phyloP scores from a whole-genome alignment of 305 asterid species.

The Fraxinus latifolia region DNA sequence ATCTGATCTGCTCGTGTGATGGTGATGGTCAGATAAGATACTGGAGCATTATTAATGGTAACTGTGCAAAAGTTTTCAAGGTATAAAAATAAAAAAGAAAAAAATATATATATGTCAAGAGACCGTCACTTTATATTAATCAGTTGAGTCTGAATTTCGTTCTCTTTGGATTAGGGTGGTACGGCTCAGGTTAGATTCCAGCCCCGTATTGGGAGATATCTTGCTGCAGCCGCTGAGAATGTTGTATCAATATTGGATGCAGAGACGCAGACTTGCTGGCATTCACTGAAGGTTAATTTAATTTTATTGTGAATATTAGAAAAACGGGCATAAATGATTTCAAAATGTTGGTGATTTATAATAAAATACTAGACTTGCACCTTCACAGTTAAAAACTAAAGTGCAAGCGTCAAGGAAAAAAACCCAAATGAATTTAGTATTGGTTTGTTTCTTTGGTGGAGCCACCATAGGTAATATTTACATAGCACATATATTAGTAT shows the following conservation, averaged over 20 bases:
- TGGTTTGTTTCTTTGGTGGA: not conserved
- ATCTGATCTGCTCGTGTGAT: constrained; percentile 87
- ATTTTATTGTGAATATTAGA: not conserved
- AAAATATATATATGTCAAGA: not conserved
- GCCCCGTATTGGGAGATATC: constrained; percentile 81
- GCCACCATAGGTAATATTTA: not conserved
- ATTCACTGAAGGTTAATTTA: constrained; percentile 61
- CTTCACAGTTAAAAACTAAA: not conserved
- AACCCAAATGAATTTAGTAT: not conserved
- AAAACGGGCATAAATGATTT: not conserved
- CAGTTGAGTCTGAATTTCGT: not conserved
- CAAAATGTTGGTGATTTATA: not conserved
- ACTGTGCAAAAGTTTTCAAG: constrained; percentile 78
- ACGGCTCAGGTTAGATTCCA: constrained; percentile 87
- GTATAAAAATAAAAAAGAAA: constrained; percentile 31
- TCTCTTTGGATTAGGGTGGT: constrained; percentile 60
- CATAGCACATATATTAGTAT: not conserved
- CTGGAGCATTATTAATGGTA: constrained; percentile 81
- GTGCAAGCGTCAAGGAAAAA: not conserved
- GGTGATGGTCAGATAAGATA: constrained; percentile 91
- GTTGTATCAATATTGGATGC: constrained; percentile 80
- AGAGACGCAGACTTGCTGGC: constrained; percentile 82
- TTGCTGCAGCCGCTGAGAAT: constrained; percentile 92
- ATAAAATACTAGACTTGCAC: not conserved
- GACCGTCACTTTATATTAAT: not conserved